phyloP scores from a whole-genome alignment of 2,329 filamentous ascomycete genomes.

The Gliomastix tumulicola region DNA sequence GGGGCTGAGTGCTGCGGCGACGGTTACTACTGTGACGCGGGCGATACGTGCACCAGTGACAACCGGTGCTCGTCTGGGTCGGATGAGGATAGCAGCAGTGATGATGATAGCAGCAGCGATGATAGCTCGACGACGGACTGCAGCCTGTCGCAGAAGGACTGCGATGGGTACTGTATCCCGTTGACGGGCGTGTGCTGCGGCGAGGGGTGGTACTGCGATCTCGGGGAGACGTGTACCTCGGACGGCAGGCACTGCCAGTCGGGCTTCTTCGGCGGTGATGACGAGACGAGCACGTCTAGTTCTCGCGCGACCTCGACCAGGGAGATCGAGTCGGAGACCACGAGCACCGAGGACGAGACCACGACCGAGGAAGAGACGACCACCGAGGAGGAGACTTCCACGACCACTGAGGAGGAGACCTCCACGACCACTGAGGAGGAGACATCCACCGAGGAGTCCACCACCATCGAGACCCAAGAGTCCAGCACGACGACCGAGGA shows the following conservation, averaged over 20 bases:
- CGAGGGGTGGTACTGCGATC: slow-evolving; percentile 17
- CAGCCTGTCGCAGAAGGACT: no score
- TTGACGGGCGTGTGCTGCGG: slow-evolving; percentile 20
- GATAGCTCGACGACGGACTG: no score
- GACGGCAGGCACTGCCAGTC: slow-evolving; percentile 12
- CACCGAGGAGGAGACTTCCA: neutral
- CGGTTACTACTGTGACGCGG: slow-evolving; percentile 19
- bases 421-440: neutral
- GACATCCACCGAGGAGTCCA: no score
- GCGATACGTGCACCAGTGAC: slow-evolving; percentile 15
- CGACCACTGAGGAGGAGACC: neutral
- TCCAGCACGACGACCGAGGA: no score
- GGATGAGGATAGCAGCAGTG: slow-evolving; percentile 9
- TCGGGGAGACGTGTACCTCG: slow-evolving; percentile 16
- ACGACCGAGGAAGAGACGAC: neutral
- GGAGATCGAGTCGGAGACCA: no score
- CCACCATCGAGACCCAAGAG: no score
- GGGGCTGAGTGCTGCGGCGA: slow-evolving; percentile 19
- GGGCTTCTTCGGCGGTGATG: slow-evolving; percentile 9
- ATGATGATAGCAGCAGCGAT: no score
- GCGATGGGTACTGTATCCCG: slow-evolving; percentile 21
- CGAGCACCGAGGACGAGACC: no score
- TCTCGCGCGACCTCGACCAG: no score
- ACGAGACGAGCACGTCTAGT: neutral
- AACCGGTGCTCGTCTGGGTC: slow-evolving; percentile 11